Base-by-base conservation (phyloP, 208 protist genomes). In the Trypanosoma lewisi region DNA sequence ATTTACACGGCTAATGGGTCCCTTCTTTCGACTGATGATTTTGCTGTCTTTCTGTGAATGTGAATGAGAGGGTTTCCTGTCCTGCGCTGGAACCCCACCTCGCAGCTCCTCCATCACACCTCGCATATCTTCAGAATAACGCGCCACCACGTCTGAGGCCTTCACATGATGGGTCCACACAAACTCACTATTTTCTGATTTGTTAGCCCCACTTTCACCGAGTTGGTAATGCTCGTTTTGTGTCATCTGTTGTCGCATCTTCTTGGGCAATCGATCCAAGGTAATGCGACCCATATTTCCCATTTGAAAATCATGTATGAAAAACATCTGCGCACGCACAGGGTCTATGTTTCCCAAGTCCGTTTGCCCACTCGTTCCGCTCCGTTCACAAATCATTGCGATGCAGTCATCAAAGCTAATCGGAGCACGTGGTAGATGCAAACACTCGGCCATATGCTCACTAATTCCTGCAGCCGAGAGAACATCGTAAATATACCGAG, bases 381-480 rank as follows among this genome's bases (percentile, higher is more conserved):
- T 94, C 33, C 90, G 71, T 69, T 96, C 87, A 67, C 85, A 93
- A 39, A 96, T 89, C 78, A 94, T 85, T 23, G 84, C 77, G n/a
- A 94, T 75, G 57, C 87, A 94, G 73, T 96, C 90, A 57, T 96
- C 87, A 66, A 91, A 96, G 73, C 78, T 91, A 48, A 94, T 83
- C 0, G 90, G 90, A n/a, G 83, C 72, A 9, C 90, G 73, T 21
- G 90, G 75, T 2, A 96, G 70, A 27, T 87, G 82, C 47, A 96
- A 73, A 50, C 90, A 96, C 68, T 94, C 83, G 1, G 87, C 85
- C 72, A 96, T 76, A 64, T 96, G 90, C 61, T 90, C 81, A 25
- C 75, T 37, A 14, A 70, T 67, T 45, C 87, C 82, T 25, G 85
- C 72, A 21, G 81, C 76, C 19, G 56, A 65, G 5, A 94, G 65